phyloP scores from a whole-genome alignment of 768 basidiomycete genomes.

The Cystobasidium onofrii region DNA sequence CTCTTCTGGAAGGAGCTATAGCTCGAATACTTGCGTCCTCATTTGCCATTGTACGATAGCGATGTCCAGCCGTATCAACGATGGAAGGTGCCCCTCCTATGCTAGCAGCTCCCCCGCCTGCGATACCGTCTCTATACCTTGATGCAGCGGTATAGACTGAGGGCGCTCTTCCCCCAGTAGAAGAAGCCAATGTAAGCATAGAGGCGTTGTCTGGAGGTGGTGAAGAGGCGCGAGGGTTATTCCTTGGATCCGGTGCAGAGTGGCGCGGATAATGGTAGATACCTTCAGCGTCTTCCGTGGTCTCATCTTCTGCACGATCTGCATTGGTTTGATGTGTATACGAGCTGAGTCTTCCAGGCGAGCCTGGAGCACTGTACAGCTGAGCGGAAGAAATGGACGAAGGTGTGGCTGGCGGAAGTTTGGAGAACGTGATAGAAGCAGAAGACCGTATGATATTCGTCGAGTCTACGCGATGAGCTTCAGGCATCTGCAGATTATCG shows the following conservation, averaged over 20 bases:
- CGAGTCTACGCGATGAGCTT: background rate
- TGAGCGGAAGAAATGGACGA: background rate
- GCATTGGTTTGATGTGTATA: background rate
- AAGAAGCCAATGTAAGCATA: constrained; percentile 82
- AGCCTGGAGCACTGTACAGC: background rate
- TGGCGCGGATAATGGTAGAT: constrained; percentile 55
- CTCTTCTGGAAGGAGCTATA: constrained; percentile 12
- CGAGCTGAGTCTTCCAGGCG: background rate
- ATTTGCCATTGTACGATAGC: background rate
- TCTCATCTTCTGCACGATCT: background rate
- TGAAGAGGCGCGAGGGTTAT: constrained; percentile 87
- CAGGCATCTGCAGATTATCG: background rate
- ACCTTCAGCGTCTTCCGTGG: background rate
- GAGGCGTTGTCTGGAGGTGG: constrained; percentile 88
- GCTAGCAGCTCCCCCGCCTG: background rate
- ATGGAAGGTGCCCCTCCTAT: background rate
- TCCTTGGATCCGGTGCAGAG: constrained; percentile 83
- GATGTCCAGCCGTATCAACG: background rate
- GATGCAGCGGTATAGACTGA: background rate
- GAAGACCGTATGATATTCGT: background rate
- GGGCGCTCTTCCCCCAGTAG: constrained; percentile 42
- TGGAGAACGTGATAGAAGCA: constrained; percentile 11
- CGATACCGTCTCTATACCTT: background rate
- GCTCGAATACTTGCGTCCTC: constrained; percentile 20
- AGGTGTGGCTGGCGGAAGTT: constrained; percentile 5